Conservation (phyloP, 2,329 filamentous ascomycete species). For the Tympanopsis confertula region DNA sequence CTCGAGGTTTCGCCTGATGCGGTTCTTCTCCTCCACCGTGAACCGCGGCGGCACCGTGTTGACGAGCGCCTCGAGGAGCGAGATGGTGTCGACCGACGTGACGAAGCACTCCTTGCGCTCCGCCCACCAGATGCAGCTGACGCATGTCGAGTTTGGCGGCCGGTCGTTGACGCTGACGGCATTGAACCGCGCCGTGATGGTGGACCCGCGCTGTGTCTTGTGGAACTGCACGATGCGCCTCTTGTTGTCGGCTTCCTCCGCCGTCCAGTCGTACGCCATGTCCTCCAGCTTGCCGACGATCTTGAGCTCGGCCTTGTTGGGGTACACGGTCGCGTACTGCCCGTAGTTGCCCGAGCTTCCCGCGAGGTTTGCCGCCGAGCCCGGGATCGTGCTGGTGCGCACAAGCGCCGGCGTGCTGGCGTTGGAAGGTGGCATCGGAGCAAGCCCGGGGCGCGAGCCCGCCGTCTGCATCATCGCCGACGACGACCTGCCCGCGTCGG, state of each 20-base stretch:
- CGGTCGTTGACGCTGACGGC: conserved; percentile 72
- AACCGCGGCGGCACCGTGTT: conserved; percentile 64
- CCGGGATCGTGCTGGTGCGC: conserved; percentile 41
- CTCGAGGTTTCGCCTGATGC: conserved; percentile 88
- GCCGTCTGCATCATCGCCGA: conserved; percentile 29
- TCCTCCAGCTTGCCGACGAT: conserved; percentile 73
- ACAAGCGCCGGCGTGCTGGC: conserved; percentile 32
- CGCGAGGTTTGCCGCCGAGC: conserved; percentile 15
- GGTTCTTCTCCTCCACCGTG: conserved; percentile 95
- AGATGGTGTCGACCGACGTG: conserved; percentile 93
- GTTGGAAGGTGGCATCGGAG: conserved; percentile 32
- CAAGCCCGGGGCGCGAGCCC: conserved; percentile 32
- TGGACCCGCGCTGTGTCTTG: conserved; percentile 70
- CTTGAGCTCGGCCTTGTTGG: conserved; percentile 73
- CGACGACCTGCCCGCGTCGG: conserved; percentile 21
- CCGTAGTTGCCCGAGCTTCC: conserved; percentile 24
- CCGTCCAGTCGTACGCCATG: conserved; percentile 75
- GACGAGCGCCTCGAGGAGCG: conserved; percentile 82
- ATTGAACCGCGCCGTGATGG: conserved; percentile 69
- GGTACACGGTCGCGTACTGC: conserved; percentile 69
- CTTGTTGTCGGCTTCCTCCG: conserved; percentile 68
- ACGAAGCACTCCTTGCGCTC: conserved; percentile 86
- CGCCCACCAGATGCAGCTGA: conserved; percentile 96
- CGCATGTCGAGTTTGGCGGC: conserved; percentile 74
- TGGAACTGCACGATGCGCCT: conserved; percentile 81